Evolutionary conservation across 129 eudicot genomes (phyloP).

Genomic region (Scalesia atractyloides): DNA sequence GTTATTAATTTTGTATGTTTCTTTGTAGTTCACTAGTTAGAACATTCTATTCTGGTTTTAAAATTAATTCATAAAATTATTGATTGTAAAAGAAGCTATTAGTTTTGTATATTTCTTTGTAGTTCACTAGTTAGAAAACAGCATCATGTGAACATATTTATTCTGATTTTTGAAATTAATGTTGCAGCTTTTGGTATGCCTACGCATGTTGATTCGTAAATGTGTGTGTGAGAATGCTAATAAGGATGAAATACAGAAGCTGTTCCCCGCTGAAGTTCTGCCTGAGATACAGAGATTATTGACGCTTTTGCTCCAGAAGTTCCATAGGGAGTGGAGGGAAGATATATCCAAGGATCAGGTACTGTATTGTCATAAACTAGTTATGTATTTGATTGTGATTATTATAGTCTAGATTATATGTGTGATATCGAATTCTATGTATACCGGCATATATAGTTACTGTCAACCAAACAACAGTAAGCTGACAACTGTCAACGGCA

Average conservation of each 20-base stretch:
- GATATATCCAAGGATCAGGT: slow-evolving; percentile 69
- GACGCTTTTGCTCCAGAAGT: slow-evolving; percentile 76
- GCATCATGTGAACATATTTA: neutral
- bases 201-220: slow-evolving; percentile 67
- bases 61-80: no score
- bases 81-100: no score
- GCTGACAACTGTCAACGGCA: neutral
- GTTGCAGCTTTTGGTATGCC: slow-evolving; percentile 83
- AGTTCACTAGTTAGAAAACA: neutral
- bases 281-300: slow-evolving; percentile 60
- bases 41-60: no score
- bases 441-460: neutral
- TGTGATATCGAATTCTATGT: neutral
- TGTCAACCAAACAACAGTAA: neutral
- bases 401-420: neutral
- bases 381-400: neutral
- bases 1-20: no score
- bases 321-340: slow-evolving; percentile 69
- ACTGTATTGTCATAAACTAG: neutral
- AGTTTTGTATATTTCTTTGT: neutral
- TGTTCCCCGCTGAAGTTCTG: slow-evolving; percentile 55
- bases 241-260: slow-evolving; percentile 70
- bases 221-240: slow-evolving; percentile 62
- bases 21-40: no score
- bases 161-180: neutral